phyloP scores from a whole-genome alignment of 2,329 filamentous ascomycete species.

The Fusarium nodosum region DNA sequence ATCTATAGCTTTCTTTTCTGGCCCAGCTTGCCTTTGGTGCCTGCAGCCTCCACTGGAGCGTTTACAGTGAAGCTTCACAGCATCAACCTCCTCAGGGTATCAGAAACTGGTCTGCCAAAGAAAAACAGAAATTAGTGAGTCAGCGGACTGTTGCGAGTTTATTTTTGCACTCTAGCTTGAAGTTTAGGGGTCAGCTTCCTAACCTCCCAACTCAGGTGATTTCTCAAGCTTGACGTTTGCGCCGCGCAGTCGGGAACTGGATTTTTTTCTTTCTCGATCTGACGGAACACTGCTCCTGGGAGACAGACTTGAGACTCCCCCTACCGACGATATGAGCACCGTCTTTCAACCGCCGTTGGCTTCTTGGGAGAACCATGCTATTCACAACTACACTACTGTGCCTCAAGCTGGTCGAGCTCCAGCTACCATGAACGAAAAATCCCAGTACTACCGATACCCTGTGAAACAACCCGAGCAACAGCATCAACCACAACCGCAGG shows the following conservation, averaged over 20 bases:
- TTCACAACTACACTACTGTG: constrained; percentile 58
- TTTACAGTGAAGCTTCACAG: constrained; percentile 18
- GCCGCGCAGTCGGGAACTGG: constrained; percentile 34
- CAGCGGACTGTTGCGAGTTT: neutral
- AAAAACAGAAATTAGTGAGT: neutral
- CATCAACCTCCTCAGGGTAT: no score
- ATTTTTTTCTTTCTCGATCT: constrained; percentile 28
- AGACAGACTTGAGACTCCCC: constrained; percentile 59
- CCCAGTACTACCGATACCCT: constrained; percentile 53
- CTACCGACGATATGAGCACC: constrained; percentile 66
- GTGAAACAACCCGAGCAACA: constrained; percentile 43
- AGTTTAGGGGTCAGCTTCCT: constrained; percentile 9
- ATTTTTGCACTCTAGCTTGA: neutral
- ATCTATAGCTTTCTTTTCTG: neutral
- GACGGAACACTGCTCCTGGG: constrained; percentile 40
- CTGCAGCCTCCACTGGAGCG: constrained; percentile 24
- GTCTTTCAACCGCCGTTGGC: constrained; percentile 64
- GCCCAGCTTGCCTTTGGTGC: neutral
- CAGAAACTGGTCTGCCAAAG: no score
- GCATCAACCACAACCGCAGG: constrained; percentile 28
- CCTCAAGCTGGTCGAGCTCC: constrained; percentile 54
- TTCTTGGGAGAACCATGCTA: constrained; percentile 62
- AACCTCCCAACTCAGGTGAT: neutral
- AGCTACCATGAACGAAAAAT: constrained; percentile 53
- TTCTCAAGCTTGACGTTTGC: constrained; percentile 17